Evolutionary conservation across 768 basidiomycete species (phyloP).

Genomic region (Mycena sanguinolenta): DNA sequence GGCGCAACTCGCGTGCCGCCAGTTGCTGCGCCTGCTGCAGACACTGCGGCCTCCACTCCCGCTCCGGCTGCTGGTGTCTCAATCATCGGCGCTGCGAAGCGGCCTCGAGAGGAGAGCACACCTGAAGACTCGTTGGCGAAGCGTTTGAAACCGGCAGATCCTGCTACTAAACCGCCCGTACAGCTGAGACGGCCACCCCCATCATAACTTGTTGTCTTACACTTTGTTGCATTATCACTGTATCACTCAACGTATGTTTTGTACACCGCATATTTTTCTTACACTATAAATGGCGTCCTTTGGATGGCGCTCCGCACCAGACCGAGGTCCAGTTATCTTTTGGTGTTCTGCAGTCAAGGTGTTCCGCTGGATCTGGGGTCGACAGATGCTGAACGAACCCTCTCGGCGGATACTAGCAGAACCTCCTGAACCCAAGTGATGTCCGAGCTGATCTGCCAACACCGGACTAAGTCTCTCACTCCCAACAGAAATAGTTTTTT

Average conservation of each 20-base stretch:
- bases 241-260: slow-evolving; percentile 20
- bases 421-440: too few relatives aligned
- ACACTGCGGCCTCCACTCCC: slow-evolving; percentile 42
- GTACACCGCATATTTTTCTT: slow-evolving; percentile 10
- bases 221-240: slow-evolving; percentile 12
- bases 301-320: not conserved
- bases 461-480: too few relatives aligned
- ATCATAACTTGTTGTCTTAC: slow-evolving; percentile 17
- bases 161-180: slow-evolving; percentile 47
- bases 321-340: not conserved
- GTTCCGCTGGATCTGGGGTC: too few relatives aligned
- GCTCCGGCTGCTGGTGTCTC: slow-evolving; percentile 57
- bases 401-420: too few relatives aligned
- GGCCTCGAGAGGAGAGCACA: slow-evolving; percentile 70
- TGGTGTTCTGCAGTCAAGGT: too few relatives aligned
- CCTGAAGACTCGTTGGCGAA: slow-evolving; percentile 74
- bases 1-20: slow-evolving; percentile 37
- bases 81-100: slow-evolving; percentile 79
- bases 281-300: not conserved
- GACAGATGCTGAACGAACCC: too few relatives aligned
- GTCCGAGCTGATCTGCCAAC: too few relatives aligned
- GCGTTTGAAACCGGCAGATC: slow-evolving; percentile 71
- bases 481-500: too few relatives aligned
- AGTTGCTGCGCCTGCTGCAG: not conserved
- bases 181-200: slow-evolving; percentile 47